Percentiles rank a stretch among this genome's conserved stretches.
Conservation (phyloP, 108 stramenopile genomes). For the Fragilariopsis cylindrus region DNA sequence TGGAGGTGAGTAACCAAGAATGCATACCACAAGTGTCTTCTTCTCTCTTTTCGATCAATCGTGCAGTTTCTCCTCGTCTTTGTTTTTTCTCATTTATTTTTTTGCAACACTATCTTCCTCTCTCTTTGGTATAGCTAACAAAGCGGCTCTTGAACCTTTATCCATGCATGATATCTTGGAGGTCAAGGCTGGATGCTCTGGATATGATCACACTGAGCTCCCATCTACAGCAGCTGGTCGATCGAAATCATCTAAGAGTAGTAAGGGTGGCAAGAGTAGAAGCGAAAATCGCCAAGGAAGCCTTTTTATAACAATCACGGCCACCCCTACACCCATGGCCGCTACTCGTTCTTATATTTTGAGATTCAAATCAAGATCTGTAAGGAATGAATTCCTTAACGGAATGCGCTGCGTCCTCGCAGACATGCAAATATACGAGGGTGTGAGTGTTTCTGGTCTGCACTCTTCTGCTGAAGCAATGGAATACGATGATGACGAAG, state of each 20-base stretch:
- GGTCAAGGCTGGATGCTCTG: constrained; percentile 84
- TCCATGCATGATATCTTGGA: constrained; percentile 87
- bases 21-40: background rate
- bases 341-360: constrained; percentile 79
- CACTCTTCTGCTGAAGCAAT: constrained; percentile 39
- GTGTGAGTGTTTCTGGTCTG: constrained; percentile 80
- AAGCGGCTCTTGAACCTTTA: constrained; percentile 80
- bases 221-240: constrained; percentile 60
- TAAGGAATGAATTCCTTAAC: constrained; percentile 77
- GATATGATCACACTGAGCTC: constrained; percentile 81
- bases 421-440: constrained; percentile 87
- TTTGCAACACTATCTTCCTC: constrained; percentile 1
- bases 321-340: constrained; percentile 81
- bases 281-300: constrained; percentile 81
- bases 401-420: constrained; percentile 82
- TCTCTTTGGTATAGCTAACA: constrained; percentile 37
- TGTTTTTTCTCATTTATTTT: background rate
- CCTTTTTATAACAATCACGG: constrained; percentile 85
- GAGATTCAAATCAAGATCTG: constrained; percentile 75
- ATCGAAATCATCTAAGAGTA: constrained; percentile 32
- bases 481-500: constrained; percentile 51
- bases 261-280: constrained; percentile 52
- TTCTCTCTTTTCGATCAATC: background rate
- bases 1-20: constrained; percentile 21
- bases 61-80: background rate